Evolutionary conservation across 75 land plant species (phyloP), one percentile per base, ranked within the genome.

Genomic region (Cryptomeria japonica): DNA sequence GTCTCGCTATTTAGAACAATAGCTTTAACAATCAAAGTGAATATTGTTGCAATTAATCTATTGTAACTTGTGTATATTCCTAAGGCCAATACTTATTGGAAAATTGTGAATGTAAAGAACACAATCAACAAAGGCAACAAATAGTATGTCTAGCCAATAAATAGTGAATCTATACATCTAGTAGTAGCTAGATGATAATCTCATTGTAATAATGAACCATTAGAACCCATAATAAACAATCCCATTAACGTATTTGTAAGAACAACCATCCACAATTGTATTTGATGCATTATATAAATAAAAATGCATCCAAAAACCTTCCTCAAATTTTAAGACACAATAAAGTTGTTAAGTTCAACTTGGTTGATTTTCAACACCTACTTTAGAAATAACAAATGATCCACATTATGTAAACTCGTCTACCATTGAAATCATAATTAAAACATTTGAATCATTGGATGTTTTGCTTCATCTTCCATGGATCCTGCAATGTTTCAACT

Each of bases 271-370:
- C 92, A 90, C 31, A 92, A 56, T 3, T 96, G 96, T 0, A 94
- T 85, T 41, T 91, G 90, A 51, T 87, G 79, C 70, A 92, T 86
- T 46, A 91, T 58, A 14, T 94, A 89, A n/a, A n/a, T 91, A 3
- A 91, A 92, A 31, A 93, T 86, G 90, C 93, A 88, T 19, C 97
- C 97, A 34, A 95, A 87, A 25, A 91, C 86, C 86, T 96, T 96
- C 3, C 97, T 97, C 25, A 96, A 68, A 80, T 96, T 96, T 25
- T 91, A 94, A 0, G 98, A 96, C 8, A 92, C 93, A 16, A 92
- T n/a, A n/a, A n/a, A n/a, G n/a, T n/a, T n/a, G n/a, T n/a, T n/a
- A n/a, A n/a, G n/a, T n/a, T n/a, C n/a, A n/a, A n/a, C 83, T 94
- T 97, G 97, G 32, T 92, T 92, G 32, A 96, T 90, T 39, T 92